Base-by-base conservation (phyloP, 2,329 filamentous ascomycete species). In the Stemphylium beticola region DNA sequence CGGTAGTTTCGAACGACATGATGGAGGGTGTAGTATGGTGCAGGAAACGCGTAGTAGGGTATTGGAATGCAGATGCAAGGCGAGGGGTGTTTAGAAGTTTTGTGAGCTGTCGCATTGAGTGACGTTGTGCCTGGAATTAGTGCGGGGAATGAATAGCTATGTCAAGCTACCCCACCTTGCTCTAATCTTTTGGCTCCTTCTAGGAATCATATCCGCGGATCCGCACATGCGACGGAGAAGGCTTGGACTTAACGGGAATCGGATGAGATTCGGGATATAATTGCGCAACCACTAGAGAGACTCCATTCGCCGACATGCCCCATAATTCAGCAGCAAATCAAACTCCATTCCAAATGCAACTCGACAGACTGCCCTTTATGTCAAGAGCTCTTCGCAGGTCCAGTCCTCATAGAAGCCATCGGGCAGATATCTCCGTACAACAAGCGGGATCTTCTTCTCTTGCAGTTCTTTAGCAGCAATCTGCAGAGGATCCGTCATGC, bases 371-470 rank as follows among this genome's bases (percentile, higher is more conserved):
- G 53, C 47, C 37, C 26, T 39, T 60, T 57, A 74, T 42, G 64
- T 67, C 54, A 96, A 84, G 62, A 98, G 83, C 78, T 99, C 95
- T 79, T 98, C 95, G 79, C 93, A 97, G 32, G 93, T 96, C 95
- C 95, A 99, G 77, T 99, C 95, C 83, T 99, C 95, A 78, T 98
- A 98, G 91, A 86, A 96, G 81, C 95, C 95, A 79, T 99, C 95
- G 18, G 95, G 95, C 74, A 99, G 85, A 79, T 98, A 99, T 73
- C 95, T 87, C 75, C 95, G 87, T 62, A 99, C 91, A 53, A 99
- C 95, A 57, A 99, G 79, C 20, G 95, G 95, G 50, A 99, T 96
- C 85, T 99, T 99, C 85, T 98, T 98, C 81, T 98, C 93, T 62
- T 91, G 87, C 75, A 99, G 82, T 79, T 99, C 95, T 80, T 98